Percentiles rank a stretch among this genome's conserved stretches.
Conservation (phyloP, 345 rosid species). For the Noccaea caerulescens region DNA sequence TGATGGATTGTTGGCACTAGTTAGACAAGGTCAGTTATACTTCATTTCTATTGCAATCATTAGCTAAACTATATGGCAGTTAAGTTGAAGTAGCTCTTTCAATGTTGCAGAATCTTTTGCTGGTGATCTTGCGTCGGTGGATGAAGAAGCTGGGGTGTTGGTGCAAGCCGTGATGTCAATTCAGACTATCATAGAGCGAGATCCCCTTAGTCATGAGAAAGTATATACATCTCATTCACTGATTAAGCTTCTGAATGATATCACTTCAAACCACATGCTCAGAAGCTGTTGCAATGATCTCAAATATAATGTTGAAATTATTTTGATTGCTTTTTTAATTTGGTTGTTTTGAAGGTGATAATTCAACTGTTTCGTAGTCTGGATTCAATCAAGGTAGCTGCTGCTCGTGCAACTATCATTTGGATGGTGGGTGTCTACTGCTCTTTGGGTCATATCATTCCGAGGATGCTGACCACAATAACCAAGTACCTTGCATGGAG, state of each 20-base stretch:
- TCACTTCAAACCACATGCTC: conserved; percentile 11
- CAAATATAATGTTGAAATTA: conserved; percentile 14
- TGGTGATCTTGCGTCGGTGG: conserved; percentile 49
- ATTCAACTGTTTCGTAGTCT: conserved; percentile 76
- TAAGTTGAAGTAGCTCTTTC: conserved; percentile 34
- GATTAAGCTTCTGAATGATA: conserved; percentile 5
- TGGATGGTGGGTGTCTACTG: conserved; percentile 95
- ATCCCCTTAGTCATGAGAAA: conserved; percentile 81
- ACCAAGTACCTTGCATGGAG: conserved; percentile 90
- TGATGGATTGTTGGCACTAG: conserved; percentile 71
- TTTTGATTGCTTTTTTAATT: conserved; percentile 23
- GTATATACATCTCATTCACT: conserved; percentile 47
- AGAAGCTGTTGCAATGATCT: conserved; percentile 25
- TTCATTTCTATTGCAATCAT: conserved; percentile 18
- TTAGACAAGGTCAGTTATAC: conserved; percentile 64
- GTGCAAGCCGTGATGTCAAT: conserved; percentile 78
- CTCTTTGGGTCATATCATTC: conserved; percentile 72
- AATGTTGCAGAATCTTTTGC: conserved; percentile 63
- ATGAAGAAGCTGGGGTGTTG: conserved; percentile 73
- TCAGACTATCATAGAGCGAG: conserved; percentile 72
- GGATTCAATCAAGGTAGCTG: conserved; percentile 84
- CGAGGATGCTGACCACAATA: conserved; percentile 72
- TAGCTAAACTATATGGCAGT: conserved; percentile 3
- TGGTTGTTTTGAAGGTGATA: conserved; percentile 61
- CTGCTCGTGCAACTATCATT: conserved; percentile 86